Conservation (phyloP, 2,329 filamentous ascomycete genomes). For the Epichloe hybrida region DNA sequence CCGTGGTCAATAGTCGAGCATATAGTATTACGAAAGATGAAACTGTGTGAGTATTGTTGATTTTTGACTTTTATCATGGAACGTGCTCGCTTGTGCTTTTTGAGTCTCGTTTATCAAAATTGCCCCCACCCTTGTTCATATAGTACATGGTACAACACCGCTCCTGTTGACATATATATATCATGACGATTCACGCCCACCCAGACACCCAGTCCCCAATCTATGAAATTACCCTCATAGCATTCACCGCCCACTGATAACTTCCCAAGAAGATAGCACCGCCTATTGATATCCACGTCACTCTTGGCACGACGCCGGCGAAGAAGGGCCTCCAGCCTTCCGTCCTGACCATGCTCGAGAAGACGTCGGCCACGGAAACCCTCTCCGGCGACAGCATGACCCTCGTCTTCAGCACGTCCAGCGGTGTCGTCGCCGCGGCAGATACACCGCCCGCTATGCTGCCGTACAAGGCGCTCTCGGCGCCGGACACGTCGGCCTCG, state of each 20-base stretch:
- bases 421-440: slow-evolving; percentile 76
- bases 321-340: slow-evolving; percentile 59
- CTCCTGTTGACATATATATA: no score
- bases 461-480: slow-evolving; percentile 75
- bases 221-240: slow-evolving; percentile 28
- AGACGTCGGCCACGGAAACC: slow-evolving; percentile 43
- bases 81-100: no score
- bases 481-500: slow-evolving; percentile 42
- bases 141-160: no score
- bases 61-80: no score
- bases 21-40: no score
- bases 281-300: slow-evolving; percentile 90
- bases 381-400: slow-evolving; percentile 77
- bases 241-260: slow-evolving; percentile 80
- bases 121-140: no score
- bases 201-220: no score
- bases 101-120: no score
- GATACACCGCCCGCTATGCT: slow-evolving; percentile 73
- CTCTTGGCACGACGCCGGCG: slow-evolving; percentile 63
- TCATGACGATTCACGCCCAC: no score
- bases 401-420: slow-evolving; percentile 93
- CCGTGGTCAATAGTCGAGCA: no score
- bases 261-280: slow-evolving; percentile 90
- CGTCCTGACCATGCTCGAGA: slow-evolving; percentile 49
- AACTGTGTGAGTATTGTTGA: no score